phyloP scores from a whole-genome alignment of 139 green algal genomes.

The Micractinium sp. region DNA sequence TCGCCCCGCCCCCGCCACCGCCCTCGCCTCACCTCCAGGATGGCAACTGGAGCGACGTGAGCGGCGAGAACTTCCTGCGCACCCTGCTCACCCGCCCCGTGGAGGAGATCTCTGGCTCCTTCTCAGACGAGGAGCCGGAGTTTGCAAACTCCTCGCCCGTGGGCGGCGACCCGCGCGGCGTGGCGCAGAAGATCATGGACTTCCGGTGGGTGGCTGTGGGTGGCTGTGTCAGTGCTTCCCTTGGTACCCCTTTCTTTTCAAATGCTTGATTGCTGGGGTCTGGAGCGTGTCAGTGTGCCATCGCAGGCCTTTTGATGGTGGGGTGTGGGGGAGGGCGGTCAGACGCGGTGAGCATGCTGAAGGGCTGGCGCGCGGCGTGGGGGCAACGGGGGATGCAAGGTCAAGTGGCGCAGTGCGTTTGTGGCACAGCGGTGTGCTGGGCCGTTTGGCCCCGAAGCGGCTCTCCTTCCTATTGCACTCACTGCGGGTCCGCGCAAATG shows the following conservation, averaged over 20 bases:
- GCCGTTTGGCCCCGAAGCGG: neutral
- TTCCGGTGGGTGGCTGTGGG: neutral
- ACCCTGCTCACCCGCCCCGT: constrained; percentile 74
- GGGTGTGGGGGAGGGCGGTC: no score
- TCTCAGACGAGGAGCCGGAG: constrained; percentile 19
- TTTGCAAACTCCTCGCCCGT: constrained; percentile 7
- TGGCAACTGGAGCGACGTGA: constrained; percentile 85
- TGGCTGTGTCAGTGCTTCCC: neutral
- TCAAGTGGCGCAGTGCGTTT: no score
- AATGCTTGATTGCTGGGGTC: neutral
- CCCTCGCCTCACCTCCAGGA: constrained; percentile 22
- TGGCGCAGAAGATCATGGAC: constrained; percentile 26
- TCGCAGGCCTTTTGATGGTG: no score
- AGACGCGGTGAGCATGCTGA: no score
- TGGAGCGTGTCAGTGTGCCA: no score
- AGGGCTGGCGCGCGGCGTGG: no score
- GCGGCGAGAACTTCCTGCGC: constrained; percentile 83
- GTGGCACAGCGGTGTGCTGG: no score
- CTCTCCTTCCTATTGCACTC: neutral
- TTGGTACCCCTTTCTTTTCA: neutral
- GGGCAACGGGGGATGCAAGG: no score
- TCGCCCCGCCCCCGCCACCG: no score
- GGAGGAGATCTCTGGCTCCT: constrained; percentile 47
- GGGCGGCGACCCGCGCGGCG: constrained; percentile 4
- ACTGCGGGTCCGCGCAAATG: neutral